Base-by-base conservation (phyloP, 345 rosid genomes). In the Limnanthes douglasii region DNA sequence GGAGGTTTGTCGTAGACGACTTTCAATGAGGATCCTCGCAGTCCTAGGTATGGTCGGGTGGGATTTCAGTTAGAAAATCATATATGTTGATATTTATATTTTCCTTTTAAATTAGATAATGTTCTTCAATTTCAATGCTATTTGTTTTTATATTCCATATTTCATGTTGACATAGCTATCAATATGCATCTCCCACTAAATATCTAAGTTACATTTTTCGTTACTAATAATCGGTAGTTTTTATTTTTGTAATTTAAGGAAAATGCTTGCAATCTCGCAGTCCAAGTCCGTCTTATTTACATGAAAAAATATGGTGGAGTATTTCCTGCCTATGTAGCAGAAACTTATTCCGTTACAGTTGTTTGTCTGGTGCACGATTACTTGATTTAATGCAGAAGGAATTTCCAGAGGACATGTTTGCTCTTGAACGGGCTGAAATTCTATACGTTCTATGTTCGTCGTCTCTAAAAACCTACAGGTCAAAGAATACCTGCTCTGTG, bases 301-400 rank as follows among this genome's bases (percentile, higher is more conserved):
- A 88, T 50, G 64, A 69, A 42, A 68, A 60, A 43, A 45, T 70
- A 53, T 45, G 64, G 45, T 82, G 70, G 34, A 69, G 94, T 47
- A 39, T 77, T 38, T 55, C 55, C 33, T 48, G 49, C 50, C 22
- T 84, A 25, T 68, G 57, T 28, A 45, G 75, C 72, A 37, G 71
- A 59, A 69, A 59, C 47, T 22, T 63, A 28, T 57, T 51, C 39
- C 16, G 31, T 37, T 62, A 37, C 50, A 40, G 34, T 41, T 30
- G 31, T 26, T 44, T 65, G 48, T 25, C 68, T 55, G 42, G 35
- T 48, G 42, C 57, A 0, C 42, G 41, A 50, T 45, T 80, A 64
- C 66, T 80, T 63, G 75, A 74, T 47, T 58, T 72, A 48, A 61
- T 80, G 23, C 84, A 67, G 25, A 66, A 66, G 50, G 92, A 90